phyloP scores from a whole-genome alignment of 2,329 filamentous ascomycete genomes.

The Waltergamsia citrina region DNA sequence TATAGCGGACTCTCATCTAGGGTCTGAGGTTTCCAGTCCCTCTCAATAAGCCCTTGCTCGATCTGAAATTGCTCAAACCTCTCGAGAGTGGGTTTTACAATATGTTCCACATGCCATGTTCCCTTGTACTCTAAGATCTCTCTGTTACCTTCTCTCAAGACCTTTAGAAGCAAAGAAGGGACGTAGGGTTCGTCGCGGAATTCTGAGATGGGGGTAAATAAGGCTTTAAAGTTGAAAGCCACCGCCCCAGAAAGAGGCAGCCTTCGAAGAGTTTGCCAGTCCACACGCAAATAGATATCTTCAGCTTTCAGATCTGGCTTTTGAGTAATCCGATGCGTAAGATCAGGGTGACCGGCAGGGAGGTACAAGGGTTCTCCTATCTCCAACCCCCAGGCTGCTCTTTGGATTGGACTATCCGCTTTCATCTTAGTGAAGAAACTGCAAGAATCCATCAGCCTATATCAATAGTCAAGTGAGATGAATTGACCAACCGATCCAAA shows the following conservation, averaged over 20 bases:
- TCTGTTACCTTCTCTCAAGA: conserved; percentile 57
- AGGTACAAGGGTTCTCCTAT: conserved; percentile 67
- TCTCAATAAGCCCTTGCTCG: conserved; percentile 46
- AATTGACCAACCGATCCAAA: conserved; percentile 62
- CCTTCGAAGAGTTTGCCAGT: conserved; percentile 80
- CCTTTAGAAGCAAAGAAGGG: conserved; percentile 56
- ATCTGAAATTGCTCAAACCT: conserved; percentile 58
- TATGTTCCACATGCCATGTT: conserved; percentile 71
- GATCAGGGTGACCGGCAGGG: conserved; percentile 58
- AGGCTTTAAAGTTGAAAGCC: conserved; percentile 81
- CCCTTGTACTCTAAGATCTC: conserved; percentile 70
- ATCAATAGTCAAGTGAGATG: background rate
- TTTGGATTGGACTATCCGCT: conserved; percentile 65
- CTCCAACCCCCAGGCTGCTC: conserved; percentile 78
- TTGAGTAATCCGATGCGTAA: conserved; percentile 48
- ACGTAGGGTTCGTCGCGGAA: conserved; percentile 65
- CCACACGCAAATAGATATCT: conserved; percentile 63
- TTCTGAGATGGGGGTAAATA: conserved; percentile 67
- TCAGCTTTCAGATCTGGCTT: conserved; percentile 43
- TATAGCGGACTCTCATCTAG: conserved; percentile 70
- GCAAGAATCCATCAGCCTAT: background rate
- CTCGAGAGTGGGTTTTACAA: conserved; percentile 55
- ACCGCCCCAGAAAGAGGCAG: conserved; percentile 67
- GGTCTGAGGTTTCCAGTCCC: conserved; percentile 58
- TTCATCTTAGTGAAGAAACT: conserved; percentile 79